Percentiles rank a stretch among this genome's conserved stretches.
phyloP scores from a whole-genome alignment of 345 rosid species.

The Gossypium raimondii region DNA sequence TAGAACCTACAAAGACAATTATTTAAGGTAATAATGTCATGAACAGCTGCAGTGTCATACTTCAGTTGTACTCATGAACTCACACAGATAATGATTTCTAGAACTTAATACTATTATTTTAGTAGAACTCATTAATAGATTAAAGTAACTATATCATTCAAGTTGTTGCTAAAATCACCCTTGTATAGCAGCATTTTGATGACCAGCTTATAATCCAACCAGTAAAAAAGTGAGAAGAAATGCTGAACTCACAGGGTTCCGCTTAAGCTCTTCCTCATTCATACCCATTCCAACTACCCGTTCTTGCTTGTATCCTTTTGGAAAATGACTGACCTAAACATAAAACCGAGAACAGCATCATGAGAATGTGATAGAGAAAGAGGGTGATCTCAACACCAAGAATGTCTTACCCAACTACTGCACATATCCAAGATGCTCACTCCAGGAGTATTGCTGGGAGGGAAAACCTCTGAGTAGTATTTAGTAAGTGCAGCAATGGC shows the following conservation, averaged over 20 bases:
- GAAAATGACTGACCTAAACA: conserved; percentile 84
- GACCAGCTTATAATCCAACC: neutral
- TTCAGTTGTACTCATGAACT: neutral
- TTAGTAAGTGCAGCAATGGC: conserved; percentile 85
- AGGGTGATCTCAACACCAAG: neutral
- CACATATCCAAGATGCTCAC: conserved; percentile 84
- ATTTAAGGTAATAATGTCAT: neutral
- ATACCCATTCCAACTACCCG: conserved; percentile 73
- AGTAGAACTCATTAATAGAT: neutral
- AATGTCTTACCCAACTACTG: conserved; percentile 80
- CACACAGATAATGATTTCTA: neutral
- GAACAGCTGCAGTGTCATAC: neutral
- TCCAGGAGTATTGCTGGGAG: conserved; percentile 74
- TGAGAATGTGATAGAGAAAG: neutral
- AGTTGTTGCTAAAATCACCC: neutral
- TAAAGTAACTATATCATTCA: neutral
- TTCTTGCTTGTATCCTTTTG: conserved; percentile 83
- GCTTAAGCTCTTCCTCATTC: conserved; percentile 84
- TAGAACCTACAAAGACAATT: conserved; percentile 46
- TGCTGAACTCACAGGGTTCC: conserved; percentile 48
- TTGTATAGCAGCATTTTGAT: neutral
- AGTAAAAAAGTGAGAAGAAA: neutral
- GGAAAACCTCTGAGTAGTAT: conserved; percentile 71
- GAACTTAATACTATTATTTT: neutral
- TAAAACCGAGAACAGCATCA: neutral